These are phyloP conservation scores for Xylariaceae sp. DNA, from an alignment of 2,329 filamentous ascomycete genomes.

Conservation along the genomic window DNA sequence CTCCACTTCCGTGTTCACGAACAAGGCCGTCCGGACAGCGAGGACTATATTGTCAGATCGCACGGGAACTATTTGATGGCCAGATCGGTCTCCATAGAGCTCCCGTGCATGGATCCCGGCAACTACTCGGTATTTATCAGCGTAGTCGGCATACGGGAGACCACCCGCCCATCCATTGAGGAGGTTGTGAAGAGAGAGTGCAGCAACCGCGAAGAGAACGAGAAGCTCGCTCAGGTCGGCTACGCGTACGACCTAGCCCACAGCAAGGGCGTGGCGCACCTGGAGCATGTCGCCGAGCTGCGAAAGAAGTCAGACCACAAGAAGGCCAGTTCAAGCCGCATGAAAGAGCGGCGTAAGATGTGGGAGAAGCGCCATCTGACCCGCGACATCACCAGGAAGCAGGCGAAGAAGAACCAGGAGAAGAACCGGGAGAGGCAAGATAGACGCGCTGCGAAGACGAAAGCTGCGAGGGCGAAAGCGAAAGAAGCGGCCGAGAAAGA, in stretches of 20 bases:
- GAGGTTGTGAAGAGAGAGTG: constrained; percentile 49
- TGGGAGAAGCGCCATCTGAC: constrained; percentile 41
- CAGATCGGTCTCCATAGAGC: constrained; percentile 51
- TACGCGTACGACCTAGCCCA: constrained; percentile 54
- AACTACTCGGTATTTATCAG: constrained; percentile 51
- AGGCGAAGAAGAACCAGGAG: constrained; percentile 32
- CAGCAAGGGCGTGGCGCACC: constrained; percentile 45
- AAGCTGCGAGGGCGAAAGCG: constrained; percentile 28
- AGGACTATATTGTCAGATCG: constrained; percentile 53
- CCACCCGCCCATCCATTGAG: constrained; percentile 38
- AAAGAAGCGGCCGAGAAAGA: constrained; percentile 25
- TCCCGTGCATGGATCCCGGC: constrained; percentile 47
- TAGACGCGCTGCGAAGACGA: constrained; percentile 30
- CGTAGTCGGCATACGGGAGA: constrained; percentile 43
- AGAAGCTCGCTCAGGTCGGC: constrained; percentile 52
- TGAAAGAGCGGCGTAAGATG: constrained; percentile 36
- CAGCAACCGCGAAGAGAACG: constrained; percentile 40
- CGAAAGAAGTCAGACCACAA: constrained; percentile 41
- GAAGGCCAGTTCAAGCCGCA: constrained; percentile 39
- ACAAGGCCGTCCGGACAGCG: constrained; percentile 39
- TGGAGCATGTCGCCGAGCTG: constrained; percentile 42
- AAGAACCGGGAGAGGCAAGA: constrained; percentile 27
- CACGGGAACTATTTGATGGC: constrained; percentile 52
- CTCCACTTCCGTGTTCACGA: constrained; percentile 46
- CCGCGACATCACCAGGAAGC: constrained; percentile 29